Evolutionary conservation across 2,329 filamentous ascomycete species (phyloP), one percentile per base, ranked within the genome.

Genomic region (Arthroderma sp.): DNA sequence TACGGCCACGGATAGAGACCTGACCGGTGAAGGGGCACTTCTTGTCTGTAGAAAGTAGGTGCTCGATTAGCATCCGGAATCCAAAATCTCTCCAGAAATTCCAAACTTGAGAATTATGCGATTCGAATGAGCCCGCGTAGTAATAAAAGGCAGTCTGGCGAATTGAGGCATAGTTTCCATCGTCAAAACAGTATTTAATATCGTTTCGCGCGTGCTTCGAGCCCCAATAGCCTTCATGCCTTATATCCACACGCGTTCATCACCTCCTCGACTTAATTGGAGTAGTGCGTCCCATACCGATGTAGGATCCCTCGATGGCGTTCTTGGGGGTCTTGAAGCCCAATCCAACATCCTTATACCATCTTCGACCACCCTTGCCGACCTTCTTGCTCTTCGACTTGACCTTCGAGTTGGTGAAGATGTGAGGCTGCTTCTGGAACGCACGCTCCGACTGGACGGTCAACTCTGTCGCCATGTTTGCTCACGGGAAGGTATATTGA

Each of bases 401-500:
- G 71, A 77, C 75, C 83, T 98, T 98, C 69, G 83, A 78, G 83
- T 96, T 95, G 66, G 85, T 81, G 86, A 96, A 98, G 80, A 98
- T 94, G 75, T 98, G 91, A 72, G 91, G 91, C 81, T 98, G 89
- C 83, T 98, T 98, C 76, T 96, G 91, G 86, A 85, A 98, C 80
- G 91, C 91, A 78, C 91, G 89, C 83, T 98, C 91, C 71, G 86
- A 93, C 83, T 98, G 91, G 74, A 98, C 91, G 72, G 87, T 94
- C 77, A 95, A 80, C 79, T 94, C 87, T 80, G 87, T 94, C 70
- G 87, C 87, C 87, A 94, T 94, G 72, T 69, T 80, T 76, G 73
- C 73, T 71, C 66, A 22, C 15, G 15, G 15, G 15, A 22, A 60
- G 66, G 65, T 67, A 69, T 67, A 69, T 59, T 60, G 55, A 54